phyloP scores from a whole-genome alignment of 176 grass and related monocot genomes.

The Sorghum bicolor region Sorghum_bicolor_NCBIv3 NC_012876.2:55815501-55816000 shows the following conservation, averaged over 20 bases:
- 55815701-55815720: background rate
- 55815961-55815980: too few species aligned
- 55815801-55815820: background rate
- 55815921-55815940: background rate
- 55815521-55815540: too few species aligned
- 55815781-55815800: background rate
- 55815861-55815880: background rate
- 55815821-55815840: background rate
- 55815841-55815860: background rate
- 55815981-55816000: too few species aligned
- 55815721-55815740: background rate
- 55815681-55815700: background rate
- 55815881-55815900: background rate
- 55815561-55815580: too few species aligned
- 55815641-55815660: too few species aligned
- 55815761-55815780: background rate
- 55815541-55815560: too few species aligned
- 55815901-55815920: background rate
- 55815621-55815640: too few species aligned
- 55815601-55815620: too few species aligned
- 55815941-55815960: too few species aligned
- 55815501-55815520: too few species aligned
- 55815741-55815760: background rate
- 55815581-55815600: too few species aligned
- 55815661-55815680: background rate